Conservation (phyloP, 345 rosid genomes). For the Corchorus capsularis region DNA sequence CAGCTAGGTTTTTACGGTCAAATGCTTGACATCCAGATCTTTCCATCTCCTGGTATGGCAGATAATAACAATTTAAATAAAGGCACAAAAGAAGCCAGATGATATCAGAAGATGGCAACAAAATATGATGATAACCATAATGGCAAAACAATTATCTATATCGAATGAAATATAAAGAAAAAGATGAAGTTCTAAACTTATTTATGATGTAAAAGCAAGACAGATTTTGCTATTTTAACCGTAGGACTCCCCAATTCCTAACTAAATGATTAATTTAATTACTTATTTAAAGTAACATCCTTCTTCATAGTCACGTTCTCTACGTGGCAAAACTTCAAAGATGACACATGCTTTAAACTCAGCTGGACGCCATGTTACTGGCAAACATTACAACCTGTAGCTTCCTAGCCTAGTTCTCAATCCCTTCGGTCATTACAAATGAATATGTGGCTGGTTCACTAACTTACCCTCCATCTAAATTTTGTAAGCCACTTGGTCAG, state of each 20-base stretch:
- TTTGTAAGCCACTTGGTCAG: neutral
- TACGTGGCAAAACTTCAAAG: conserved; percentile 11
- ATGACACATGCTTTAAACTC: neutral
- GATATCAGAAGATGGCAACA: neutral
- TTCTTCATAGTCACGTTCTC: conserved; percentile 1
- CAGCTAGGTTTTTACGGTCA: conserved; percentile 59
- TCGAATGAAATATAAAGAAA: neutral
- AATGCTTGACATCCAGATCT: conserved; percentile 53
- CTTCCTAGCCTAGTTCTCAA: conserved; percentile 1
- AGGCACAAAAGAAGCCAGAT: neutral
- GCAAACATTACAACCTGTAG: neutral
- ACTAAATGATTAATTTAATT: too few species aligned
- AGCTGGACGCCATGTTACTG: neutral
- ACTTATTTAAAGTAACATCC: neutral
- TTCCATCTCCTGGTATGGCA: conserved; percentile 73
- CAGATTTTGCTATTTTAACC: neutral
- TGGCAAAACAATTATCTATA: conserved; percentile 1
- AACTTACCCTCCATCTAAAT: neutral
- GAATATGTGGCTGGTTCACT: neutral
- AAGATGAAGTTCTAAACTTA: neutral
- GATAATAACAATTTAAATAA: conserved; percentile 21
- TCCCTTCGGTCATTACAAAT: neutral
- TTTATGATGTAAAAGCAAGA: conserved; percentile 10
- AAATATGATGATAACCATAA: neutral
- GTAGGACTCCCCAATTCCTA: neutral